phyloP scores from a whole-genome alignment of 805 yeast species.

The Candida anglica region DNA sequence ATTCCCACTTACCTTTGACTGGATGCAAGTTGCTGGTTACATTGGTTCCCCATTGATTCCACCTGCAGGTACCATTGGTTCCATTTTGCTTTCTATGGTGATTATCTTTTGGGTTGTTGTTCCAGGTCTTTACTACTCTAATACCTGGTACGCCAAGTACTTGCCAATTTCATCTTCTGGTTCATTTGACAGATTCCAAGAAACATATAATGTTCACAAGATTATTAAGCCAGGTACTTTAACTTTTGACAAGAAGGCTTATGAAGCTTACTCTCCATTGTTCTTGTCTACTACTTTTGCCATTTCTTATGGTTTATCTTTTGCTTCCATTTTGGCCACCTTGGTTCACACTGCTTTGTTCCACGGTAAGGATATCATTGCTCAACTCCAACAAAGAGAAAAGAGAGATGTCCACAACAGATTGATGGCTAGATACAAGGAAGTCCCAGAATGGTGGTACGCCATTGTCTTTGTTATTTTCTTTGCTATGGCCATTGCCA shows the following conservation, averaged over 20 bases:
- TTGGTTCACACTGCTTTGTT: slow-evolving; percentile 52
- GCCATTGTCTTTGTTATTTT: slow-evolving; percentile 21
- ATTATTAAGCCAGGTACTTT: slow-evolving; percentile 38
- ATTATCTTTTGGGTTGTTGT: slow-evolving; percentile 45
- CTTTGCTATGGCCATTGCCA: slow-evolving; percentile 25
- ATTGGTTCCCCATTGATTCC: slow-evolving; percentile 63
- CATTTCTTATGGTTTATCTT: slow-evolving; percentile 52
- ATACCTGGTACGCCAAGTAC: slow-evolving; percentile 56
- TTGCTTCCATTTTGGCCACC: slow-evolving; percentile 62
- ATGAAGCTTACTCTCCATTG: slow-evolving; percentile 59
- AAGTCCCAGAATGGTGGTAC: slow-evolving; percentile 45
- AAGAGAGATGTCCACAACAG: slow-evolving; percentile 46
- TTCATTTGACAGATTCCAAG: slow-evolving; percentile 49
- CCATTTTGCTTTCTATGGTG: slow-evolving; percentile 25
- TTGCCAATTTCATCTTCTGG: slow-evolving; percentile 49
- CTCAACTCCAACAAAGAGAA: slow-evolving; percentile 23
- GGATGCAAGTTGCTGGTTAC: slow-evolving; percentile 57
- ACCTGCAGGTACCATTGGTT: slow-evolving; percentile 49
- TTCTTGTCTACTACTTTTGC: slow-evolving; percentile 52
- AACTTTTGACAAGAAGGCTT: slow-evolving; percentile 42
- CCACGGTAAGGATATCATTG: slow-evolving; percentile 49
- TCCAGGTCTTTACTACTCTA: slow-evolving; percentile 52
- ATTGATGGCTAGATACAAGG: slow-evolving; percentile 46
- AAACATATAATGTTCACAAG: slow-evolving; percentile 45
- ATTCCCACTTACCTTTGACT: slow-evolving; percentile 65